Percentiles rank a stretch among this genome's conserved stretches.
Conservation (phyloP, 2,329 filamentous ascomycete species). For the Fusarium pininemorale region DNA sequence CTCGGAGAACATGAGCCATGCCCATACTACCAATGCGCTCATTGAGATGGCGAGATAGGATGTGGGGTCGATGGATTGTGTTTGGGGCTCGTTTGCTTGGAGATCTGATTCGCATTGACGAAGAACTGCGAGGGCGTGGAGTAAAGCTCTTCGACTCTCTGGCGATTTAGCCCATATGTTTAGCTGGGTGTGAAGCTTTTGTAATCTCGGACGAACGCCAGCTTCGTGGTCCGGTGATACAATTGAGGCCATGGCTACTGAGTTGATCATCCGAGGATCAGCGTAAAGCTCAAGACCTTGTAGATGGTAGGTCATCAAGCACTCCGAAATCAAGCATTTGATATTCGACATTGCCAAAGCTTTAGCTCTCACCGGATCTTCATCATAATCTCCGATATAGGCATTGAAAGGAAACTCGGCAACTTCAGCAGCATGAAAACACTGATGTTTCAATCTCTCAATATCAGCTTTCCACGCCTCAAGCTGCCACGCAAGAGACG, state of each 20-base stretch:
- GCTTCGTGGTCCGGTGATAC: slow-evolving; percentile 16
- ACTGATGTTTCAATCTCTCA: slow-evolving; percentile 33
- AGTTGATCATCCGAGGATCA: slow-evolving; percentile 45
- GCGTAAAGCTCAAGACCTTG: slow-evolving; percentile 49
- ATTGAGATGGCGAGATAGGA: slow-evolving; percentile 46
- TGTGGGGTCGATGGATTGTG: slow-evolving; percentile 45
- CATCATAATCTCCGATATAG: slow-evolving; percentile 44
- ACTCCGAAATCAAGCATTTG: slow-evolving; percentile 45
- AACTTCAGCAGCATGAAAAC: slow-evolving; percentile 12
- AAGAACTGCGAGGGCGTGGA: slow-evolving; percentile 48
- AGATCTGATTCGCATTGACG: slow-evolving; percentile 38
- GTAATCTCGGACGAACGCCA: slow-evolving; percentile 23
- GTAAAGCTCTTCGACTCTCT: slow-evolving; percentile 46
- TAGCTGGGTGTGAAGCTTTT: slow-evolving; percentile 34
- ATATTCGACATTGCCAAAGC: slow-evolving; percentile 41
- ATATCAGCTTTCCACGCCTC: slow-evolving; percentile 42
- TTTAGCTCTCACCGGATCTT: slow-evolving; percentile 37
- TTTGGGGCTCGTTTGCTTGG: slow-evolving; percentile 23
- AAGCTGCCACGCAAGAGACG: slow-evolving; percentile 38
- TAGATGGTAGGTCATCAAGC: slow-evolving; percentile 49
- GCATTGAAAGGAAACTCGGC: slow-evolving; percentile 36
- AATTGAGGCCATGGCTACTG: slow-evolving; percentile 35
- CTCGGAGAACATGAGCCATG: slow-evolving; percentile 46
- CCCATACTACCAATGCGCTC: slow-evolving; percentile 48
- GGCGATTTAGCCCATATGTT: slow-evolving; percentile 45